These are phyloP conservation scores for Pyrenochaeta sp. DNA, from an alignment of 2,329 filamentous ascomycete species.

Conservation along the genomic window DNA sequence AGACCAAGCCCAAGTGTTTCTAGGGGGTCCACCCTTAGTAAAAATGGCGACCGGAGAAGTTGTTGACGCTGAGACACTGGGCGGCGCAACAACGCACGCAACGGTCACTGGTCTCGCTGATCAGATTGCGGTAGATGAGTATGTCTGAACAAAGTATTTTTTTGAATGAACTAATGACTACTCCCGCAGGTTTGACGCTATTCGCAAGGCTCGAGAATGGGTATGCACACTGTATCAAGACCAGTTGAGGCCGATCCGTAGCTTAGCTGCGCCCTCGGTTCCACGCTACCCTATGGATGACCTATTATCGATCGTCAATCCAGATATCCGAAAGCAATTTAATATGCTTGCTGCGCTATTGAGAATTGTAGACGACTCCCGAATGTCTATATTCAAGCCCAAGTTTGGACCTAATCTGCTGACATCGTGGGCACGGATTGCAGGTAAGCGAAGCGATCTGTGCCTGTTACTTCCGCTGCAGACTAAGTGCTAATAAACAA, in stretches of 20 bases:
- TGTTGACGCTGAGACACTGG: conserved; percentile 52
- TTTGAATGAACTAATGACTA: too few relatives aligned
- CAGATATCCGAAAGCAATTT: conserved; percentile 51
- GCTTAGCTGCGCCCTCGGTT: conserved; percentile 12
- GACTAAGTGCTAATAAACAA: too few relatives aligned
- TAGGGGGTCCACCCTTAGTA: conserved; percentile 55
- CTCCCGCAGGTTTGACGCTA: conserved; percentile 48
- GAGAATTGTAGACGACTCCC: conserved; percentile 53
- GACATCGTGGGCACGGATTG: conserved; percentile 47
- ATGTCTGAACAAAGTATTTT: background rate
- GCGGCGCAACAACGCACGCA: conserved; percentile 53
- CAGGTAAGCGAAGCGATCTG: conserved; percentile 25
- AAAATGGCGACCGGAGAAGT: conserved; percentile 58
- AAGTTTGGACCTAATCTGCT: conserved; percentile 40
- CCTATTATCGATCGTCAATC: conserved; percentile 47
- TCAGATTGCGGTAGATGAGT: conserved; percentile 53
- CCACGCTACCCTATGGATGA: conserved; percentile 50
- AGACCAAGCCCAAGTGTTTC: conserved; percentile 54
- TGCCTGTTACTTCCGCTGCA: background rate
- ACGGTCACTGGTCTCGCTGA: conserved; percentile 54
- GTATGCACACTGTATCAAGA: conserved; percentile 22
- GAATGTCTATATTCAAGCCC: conserved; percentile 51
- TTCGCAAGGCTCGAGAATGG: conserved; percentile 50
- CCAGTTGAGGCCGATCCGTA: background rate
- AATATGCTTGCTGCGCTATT: conserved; percentile 51